Conservation (phyloP, 257 asterid species). For the Pogostemon cablin region DNA sequence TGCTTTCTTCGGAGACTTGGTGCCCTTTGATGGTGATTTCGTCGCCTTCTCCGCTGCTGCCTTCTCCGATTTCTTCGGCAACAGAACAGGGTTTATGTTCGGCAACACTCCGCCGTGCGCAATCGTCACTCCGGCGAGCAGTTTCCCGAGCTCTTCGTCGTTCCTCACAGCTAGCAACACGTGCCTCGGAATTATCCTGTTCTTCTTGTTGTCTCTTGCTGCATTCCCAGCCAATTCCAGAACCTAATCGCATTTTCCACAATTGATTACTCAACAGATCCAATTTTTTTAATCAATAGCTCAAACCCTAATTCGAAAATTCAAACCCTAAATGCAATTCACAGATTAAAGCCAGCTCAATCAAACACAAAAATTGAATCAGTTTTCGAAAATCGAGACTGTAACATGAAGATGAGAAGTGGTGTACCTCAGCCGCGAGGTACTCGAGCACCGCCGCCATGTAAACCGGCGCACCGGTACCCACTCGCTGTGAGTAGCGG, state of each 20-base stretch:
- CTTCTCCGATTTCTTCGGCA: constrained; percentile 28
- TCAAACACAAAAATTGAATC: too few relatives aligned
- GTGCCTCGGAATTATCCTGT: constrained; percentile 31
- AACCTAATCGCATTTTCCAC: constrained; percentile 38
- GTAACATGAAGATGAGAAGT: background rate
- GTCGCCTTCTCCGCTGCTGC: constrained; percentile 35
- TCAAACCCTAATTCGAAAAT: constrained; percentile 7
- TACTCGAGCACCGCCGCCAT: constrained; percentile 59
- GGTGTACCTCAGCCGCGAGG: constrained; percentile 49
- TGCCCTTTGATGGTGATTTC: constrained; percentile 44
- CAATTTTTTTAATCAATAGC: background rate
- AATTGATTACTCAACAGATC: background rate
- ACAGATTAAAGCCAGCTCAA: background rate
- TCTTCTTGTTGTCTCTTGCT: constrained; percentile 54
- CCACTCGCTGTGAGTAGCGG: constrained; percentile 49
- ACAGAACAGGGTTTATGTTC: constrained; percentile 31
- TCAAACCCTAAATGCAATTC: background rate
- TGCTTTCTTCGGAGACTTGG: constrained; percentile 50
- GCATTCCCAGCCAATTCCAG: constrained; percentile 82
- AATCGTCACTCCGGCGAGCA: constrained; percentile 31
- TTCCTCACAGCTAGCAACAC: constrained; percentile 34
- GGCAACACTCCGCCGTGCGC: constrained; percentile 35
- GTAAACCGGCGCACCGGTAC: constrained; percentile 58
- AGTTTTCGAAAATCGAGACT: background rate
- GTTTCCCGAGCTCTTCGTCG: constrained; percentile 32